Conservation (phyloP, 2,329 filamentous ascomycete species). For the Graphiopsis chlorocephala region DNA sequence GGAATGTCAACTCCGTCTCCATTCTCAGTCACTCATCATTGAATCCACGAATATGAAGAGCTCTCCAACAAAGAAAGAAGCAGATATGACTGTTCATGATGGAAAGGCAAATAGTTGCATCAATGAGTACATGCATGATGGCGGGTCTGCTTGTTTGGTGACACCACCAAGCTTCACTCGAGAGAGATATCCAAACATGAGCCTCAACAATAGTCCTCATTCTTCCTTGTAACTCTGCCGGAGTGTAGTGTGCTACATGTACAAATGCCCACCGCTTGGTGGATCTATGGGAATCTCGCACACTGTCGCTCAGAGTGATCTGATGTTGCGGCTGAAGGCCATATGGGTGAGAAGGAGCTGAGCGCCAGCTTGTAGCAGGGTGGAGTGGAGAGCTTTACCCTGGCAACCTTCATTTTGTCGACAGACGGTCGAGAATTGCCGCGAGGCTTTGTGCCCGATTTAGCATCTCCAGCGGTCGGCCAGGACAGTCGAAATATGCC, state of each 20-base stretch:
- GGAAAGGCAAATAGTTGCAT: not conserved
- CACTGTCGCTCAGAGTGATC: not conserved
- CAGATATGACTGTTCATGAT: not conserved
- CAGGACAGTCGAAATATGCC: not conserved
- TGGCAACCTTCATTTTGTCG: not conserved
- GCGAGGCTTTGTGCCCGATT: not conserved
- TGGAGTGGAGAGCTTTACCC: not conserved
- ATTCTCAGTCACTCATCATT: not conserved
- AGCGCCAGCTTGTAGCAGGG: not conserved
- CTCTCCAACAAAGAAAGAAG: not conserved
- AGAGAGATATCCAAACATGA: not conserved
- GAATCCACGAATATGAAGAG: not conserved
- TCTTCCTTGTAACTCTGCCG: not conserved
- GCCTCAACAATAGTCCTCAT: not conserved
- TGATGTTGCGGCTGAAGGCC: not conserved
- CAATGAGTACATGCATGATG: not conserved
- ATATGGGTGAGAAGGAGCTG: not conserved
- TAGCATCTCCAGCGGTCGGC: not conserved
- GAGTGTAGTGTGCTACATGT: not conserved
- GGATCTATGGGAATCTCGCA: not conserved
- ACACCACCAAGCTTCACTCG: not conserved
- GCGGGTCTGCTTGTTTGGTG: not conserved
- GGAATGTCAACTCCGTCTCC: not conserved
- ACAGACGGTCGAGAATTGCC: too few species aligned
- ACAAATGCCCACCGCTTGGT: not conserved